Conservation (phyloP, 1,139 yeast genomes). For the Kodamaea plutei region DNA sequence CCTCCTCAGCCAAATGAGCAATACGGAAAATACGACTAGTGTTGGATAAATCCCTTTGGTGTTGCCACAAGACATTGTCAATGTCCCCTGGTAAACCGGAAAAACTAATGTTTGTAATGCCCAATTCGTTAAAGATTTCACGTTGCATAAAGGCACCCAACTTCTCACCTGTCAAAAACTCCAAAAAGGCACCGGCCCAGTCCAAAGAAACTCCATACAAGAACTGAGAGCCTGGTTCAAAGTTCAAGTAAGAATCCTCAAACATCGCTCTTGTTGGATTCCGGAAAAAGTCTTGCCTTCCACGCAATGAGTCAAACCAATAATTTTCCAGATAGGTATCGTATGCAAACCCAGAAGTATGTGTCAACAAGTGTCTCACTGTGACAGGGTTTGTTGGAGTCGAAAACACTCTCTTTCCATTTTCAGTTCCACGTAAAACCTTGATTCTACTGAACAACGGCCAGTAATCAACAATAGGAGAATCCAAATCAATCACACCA, state of each 20-base stretch:
- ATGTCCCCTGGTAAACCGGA: neutral
- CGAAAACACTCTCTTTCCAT: neutral
- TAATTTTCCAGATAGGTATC: conserved; percentile 21
- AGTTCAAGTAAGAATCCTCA: conserved; percentile 30
- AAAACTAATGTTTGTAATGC: conserved; percentile 21
- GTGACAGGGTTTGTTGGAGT: conserved; percentile 37
- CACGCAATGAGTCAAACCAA: conserved; percentile 12
- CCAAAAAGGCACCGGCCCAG: conserved; percentile 49
- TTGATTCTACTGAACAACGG: conserved; percentile 13
- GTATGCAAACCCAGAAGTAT: conserved; percentile 51
- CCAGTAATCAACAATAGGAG: conserved; percentile 17
- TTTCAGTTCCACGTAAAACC: conserved; percentile 6
- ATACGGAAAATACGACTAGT: neutral
- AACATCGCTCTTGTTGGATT: conserved; percentile 22
- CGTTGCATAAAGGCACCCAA: conserved; percentile 39
- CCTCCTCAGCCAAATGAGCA: neutral
- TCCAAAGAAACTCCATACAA: conserved; percentile 49
- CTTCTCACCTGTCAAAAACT: conserved; percentile 37
- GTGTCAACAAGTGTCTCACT: conserved; percentile 44
- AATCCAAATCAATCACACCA: conserved; percentile 17
- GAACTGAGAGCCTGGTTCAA: conserved; percentile 53
- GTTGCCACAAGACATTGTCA: conserved; percentile 1
- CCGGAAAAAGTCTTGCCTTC: conserved; percentile 21
- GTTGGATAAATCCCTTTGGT: neutral
- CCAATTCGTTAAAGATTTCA: conserved; percentile 41